A percentile compares a stretch with the other conserved stretches of the same genome.
phyloP scores from a whole-genome alignment of 148 eudicot species.

The Rhododendron ferrugineum region DNA sequence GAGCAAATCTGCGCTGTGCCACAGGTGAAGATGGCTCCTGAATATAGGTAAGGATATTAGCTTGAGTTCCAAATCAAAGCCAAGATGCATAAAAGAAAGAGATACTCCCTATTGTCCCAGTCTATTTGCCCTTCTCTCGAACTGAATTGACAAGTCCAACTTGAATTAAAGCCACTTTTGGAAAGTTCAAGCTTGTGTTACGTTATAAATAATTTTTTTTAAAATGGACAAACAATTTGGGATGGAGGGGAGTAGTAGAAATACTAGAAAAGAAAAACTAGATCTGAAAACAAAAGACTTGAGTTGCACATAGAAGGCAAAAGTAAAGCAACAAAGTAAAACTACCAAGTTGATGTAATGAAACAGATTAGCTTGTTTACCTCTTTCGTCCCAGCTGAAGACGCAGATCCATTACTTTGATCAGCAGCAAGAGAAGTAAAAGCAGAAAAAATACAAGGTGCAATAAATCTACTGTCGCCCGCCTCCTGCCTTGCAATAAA shows the following conservation, averaged over 20 bases:
- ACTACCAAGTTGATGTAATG: background rate
- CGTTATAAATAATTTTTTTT: background rate
- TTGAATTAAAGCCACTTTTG: background rate
- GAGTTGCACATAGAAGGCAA: background rate
- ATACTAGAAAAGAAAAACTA: background rate
- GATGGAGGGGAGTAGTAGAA: background rate
- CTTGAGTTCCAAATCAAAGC: background rate
- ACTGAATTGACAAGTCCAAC: background rate
- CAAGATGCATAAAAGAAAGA: background rate
- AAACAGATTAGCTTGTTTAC: constrained; percentile 14
- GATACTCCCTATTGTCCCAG: background rate
- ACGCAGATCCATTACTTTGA: constrained; percentile 18
- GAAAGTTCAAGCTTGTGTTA: background rate
- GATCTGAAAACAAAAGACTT: background rate
- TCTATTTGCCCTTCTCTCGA: background rate
- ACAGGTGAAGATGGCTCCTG: constrained; percentile 35
- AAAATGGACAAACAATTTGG: background rate
- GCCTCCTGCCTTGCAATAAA: constrained; percentile 47
- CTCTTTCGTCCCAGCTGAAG: constrained; percentile 27
- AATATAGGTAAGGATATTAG: background rate
- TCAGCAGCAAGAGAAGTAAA: constrained; percentile 18
- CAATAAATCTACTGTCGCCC: constrained; percentile 38
- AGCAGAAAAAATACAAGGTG: constrained; percentile 62
- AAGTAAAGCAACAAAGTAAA: background rate
- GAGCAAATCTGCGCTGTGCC: constrained; percentile 28